Evolutionary conservation across 106 monocot species (phyloP).

Genomic region (Chionographis japonica): DNA sequence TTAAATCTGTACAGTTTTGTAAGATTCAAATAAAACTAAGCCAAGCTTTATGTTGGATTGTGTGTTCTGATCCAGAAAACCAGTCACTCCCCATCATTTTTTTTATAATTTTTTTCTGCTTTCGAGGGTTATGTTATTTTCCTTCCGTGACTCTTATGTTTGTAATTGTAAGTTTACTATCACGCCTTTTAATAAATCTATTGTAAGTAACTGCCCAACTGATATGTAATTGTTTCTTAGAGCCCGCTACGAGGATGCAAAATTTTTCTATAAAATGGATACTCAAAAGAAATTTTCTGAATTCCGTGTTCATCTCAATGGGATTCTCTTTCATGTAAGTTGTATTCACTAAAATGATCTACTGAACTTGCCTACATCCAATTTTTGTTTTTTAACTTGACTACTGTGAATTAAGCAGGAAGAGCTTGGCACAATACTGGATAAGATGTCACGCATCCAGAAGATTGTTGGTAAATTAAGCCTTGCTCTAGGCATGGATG

Average conservation of each 20-base stretch:
- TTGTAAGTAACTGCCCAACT: no score
- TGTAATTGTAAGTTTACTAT: no score
- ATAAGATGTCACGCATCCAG: slow-evolving; percentile 70
- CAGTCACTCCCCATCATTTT: no score
- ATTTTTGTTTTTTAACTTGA: neutral
- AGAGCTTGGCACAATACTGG: slow-evolving; percentile 89
- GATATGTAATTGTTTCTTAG: slow-evolving; percentile 19
- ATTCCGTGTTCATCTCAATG: slow-evolving; percentile 60
- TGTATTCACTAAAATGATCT: neutral
- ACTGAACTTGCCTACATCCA: neutral
- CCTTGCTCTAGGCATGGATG: slow-evolving; percentile 46
- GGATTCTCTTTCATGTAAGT: slow-evolving; percentile 98
- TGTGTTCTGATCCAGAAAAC: no score
- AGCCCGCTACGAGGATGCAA: slow-evolving; percentile 97
- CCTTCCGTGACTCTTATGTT: no score
- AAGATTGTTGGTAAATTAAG: slow-evolving; percentile 52
- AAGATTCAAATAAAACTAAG: no score
- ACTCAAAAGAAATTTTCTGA: slow-evolving; percentile 72
- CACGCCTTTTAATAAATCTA: no score
- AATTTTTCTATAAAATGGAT: slow-evolving; percentile 90
- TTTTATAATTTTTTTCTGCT: neutral
- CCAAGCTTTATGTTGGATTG: no score
- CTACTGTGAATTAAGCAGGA: slow-evolving; percentile 46
- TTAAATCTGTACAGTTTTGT: no score
- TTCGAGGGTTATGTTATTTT: neutral